Evolutionary conservation across 1,284 basidiomycete species (phyloP), one percentile per base, ranked within the genome.

Genomic region (Cystobasidium sp.): DNA sequence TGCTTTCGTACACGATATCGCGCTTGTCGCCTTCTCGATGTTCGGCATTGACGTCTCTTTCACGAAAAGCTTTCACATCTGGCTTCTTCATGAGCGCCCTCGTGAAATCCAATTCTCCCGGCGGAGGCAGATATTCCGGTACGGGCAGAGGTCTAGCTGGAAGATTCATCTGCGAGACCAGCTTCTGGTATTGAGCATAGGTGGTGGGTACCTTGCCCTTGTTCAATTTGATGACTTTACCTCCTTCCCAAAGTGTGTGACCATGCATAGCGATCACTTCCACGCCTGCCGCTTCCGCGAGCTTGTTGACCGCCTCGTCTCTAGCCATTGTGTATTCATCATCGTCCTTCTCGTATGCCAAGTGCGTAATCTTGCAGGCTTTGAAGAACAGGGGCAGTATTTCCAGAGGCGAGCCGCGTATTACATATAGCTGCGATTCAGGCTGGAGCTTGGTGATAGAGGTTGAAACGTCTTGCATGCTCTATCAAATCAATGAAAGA

Each of bases 121-220:
- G 81, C 62, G 80, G 77, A 20, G 83, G 82, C 6, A 84, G 62
- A 3, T 56, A 56, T 12, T 49, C 71, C 0, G 82, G 82, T 7
- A 80, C 61, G 14, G 66, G 46, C 10, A 73, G 76, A 6, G 81
- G 80, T 20, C 61, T 63, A 0, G 76, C 10, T 5, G 77, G 77
- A 14, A 20, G 47, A 9, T 66, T 62, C 37, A 77, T 46, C 6
- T 58, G 20, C 4, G 90, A 88, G 53, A 91, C 83, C 43, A 89
- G 88, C 77, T 88, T 86, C 39, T 90, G 87, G 77, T 91, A 91
- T 18, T 85, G 81, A 79, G 90, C 88, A 79, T 90, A 91, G 52
- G 84, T 87, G 74, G 90, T 89, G 22, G 83, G 81, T 0, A 87
- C 85, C 74, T 88, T 87, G 22, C 81, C 82, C 74, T 75, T 75